These are phyloP conservation scores for Scheffersomyces titani DNA, from an alignment of 1,139 yeast species.

Conservation along the genomic window DNA sequence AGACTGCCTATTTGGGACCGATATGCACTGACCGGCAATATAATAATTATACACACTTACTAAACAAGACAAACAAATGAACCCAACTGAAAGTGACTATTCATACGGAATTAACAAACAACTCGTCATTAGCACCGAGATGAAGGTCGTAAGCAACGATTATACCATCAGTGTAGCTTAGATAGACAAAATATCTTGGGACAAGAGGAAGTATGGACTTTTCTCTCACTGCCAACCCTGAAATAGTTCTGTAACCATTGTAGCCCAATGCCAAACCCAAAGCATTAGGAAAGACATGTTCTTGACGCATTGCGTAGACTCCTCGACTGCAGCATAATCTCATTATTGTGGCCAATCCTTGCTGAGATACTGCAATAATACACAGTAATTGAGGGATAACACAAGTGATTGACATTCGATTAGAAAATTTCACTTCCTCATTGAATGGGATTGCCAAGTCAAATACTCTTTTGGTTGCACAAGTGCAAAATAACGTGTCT, in stretches of 20 bases:
- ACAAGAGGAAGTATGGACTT: constrained; percentile 14
- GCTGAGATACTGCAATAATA: constrained; percentile 56
- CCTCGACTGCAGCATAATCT: constrained; percentile 61
- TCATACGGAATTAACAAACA: background rate
- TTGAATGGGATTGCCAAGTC: constrained; percentile 30
- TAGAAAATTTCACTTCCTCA: constrained; percentile 43
- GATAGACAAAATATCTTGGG: constrained; percentile 28
- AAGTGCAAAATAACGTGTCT: constrained; percentile 51
- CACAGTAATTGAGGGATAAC: constrained; percentile 58
- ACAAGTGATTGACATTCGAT: constrained; percentile 54
- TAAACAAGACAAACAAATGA: background rate
- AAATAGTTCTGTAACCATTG: constrained; percentile 33
- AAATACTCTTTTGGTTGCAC: constrained; percentile 50
- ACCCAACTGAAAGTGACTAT: background rate
- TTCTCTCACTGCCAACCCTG: constrained; percentile 31
- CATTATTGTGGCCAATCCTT: constrained; percentile 58
- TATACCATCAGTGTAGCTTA: constrained; percentile 37
- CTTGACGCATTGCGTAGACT: constrained; percentile 61
- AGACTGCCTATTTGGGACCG: constrained; percentile 2
- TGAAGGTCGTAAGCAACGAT: constrained; percentile 24
- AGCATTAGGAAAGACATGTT: constrained; percentile 52
- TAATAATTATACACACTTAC: background rate
- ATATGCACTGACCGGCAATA: background rate
- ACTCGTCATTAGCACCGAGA: constrained; percentile 1
- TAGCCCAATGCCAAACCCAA: constrained; percentile 25